Conservation (phyloP, 2,329 filamentous ascomycete genomes). For the Claviceps fusiformis region DNA sequence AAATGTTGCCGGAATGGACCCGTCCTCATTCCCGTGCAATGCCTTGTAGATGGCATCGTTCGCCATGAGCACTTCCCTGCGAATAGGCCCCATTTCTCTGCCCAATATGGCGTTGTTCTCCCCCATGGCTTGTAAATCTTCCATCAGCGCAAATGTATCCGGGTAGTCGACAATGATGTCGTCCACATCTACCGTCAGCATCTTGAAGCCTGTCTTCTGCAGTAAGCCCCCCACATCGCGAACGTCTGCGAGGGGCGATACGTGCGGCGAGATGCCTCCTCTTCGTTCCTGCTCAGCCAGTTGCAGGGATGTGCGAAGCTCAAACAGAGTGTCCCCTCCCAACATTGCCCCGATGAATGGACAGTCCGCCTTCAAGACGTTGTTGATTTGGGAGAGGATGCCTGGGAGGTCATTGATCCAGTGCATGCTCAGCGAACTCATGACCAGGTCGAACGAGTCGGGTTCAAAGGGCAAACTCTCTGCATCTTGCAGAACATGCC, state of each 20-base stretch:
- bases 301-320: conserved; percentile 85
- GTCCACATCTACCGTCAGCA: conserved; percentile 93
- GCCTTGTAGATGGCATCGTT: conserved; percentile 79
- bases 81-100: conserved; percentile 67
- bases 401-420: conserved; percentile 97
- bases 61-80: conserved; percentile 73
- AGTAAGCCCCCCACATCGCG: conserved; percentile 80
- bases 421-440: conserved; percentile 82
- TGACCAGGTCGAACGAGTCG: conserved; percentile 72
- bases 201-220: conserved; percentile 79
- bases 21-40: conserved; percentile 72
- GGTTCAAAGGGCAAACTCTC: conserved; percentile 64
- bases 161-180: conserved; percentile 95
- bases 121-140: conserved; percentile 90
- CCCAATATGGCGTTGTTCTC: conserved; percentile 81
- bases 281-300: conserved; percentile 80
- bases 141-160: conserved; percentile 78
- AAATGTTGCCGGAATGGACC: conserved; percentile 76
- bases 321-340: conserved; percentile 85
- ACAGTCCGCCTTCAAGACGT: conserved; percentile 73
- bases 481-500: conserved; percentile 60
- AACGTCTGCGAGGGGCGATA: conserved; percentile 85
- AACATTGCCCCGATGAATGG: conserved; percentile 96
- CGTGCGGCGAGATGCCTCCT: conserved; percentile 82
- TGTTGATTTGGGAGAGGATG: conserved; percentile 71